Evolutionary conservation across 2,329 filamentous ascomycete species (phyloP).

Genomic region (Penicillium olsonii): DNA sequence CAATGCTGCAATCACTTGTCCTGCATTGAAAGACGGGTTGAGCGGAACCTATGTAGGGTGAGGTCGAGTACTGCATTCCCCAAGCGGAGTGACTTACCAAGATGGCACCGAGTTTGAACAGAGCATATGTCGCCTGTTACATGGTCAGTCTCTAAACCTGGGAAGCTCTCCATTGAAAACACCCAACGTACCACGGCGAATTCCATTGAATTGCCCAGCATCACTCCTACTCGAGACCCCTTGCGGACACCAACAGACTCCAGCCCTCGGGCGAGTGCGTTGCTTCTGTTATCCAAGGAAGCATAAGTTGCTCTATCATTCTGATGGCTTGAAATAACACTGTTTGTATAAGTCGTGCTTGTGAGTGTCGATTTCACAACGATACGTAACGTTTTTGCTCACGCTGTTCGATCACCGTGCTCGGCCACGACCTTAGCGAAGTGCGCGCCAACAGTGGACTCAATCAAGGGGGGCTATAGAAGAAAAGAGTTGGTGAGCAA

Average conservation of each 20-base stretch:
- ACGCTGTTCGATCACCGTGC: slow-evolving; percentile 55
- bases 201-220: slow-evolving; percentile 80
- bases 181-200: slow-evolving; percentile 66
- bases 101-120: slow-evolving; percentile 93
- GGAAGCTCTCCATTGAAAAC: neutral
- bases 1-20: slow-evolving; percentile 76
- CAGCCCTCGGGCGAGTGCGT: slow-evolving; percentile 71
- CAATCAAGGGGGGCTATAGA: slow-evolving; percentile 46
- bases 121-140: slow-evolving; percentile 68
- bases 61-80: neutral
- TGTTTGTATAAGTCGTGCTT: slow-evolving; percentile 23
- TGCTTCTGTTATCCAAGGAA: slow-evolving; percentile 73
- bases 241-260: slow-evolving; percentile 71
- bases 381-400: slow-evolving; percentile 26
- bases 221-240: slow-evolving; percentile 82
- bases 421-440: slow-evolving; percentile 46
- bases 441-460: slow-evolving; percentile 50
- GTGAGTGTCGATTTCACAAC: neutral
- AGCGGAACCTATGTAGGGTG: slow-evolving; percentile 67
- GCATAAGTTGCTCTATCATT: slow-evolving; percentile 69
- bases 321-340: slow-evolving; percentile 64
- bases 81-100: slow-evolving; percentile 55
- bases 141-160: slow-evolving; percentile 11
- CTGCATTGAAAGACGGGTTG: slow-evolving; percentile 83
- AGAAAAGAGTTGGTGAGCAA: neutral